Conservation (phyloP, 208 protist genomes). For the Naegleria lovaniensis region DNA sequence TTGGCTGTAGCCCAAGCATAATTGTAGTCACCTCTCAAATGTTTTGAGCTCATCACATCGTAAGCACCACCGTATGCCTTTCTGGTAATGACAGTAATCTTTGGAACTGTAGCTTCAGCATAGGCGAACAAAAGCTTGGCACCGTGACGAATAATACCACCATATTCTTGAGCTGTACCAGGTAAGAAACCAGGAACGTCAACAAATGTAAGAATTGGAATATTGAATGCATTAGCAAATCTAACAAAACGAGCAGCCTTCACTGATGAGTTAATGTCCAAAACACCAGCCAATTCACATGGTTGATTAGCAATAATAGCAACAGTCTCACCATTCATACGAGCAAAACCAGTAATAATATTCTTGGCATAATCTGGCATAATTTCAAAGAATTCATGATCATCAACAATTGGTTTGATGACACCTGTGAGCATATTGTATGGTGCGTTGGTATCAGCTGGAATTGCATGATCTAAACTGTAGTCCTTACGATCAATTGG, state of each 20-base stretch:
- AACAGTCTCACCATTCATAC: conserved; percentile 77
- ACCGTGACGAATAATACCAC: conserved; percentile 90
- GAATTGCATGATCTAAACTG: conserved; percentile 63
- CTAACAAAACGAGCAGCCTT: conserved; percentile 87
- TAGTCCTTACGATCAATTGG: conserved; percentile 43
- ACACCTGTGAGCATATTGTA: conserved; percentile 87
- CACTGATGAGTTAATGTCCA: conserved; percentile 79
- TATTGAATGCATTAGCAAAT: conserved; percentile 94
- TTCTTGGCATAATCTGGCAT: conserved; percentile 87
- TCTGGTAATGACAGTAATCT: conserved; percentile 88
- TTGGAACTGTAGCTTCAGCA: conserved; percentile 90
- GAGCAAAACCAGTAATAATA: conserved; percentile 82
- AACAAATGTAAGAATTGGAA: conserved; percentile 89
- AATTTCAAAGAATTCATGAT: conserved; percentile 84
- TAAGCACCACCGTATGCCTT: conserved; percentile 94
- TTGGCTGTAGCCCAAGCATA: conserved; percentile 80
- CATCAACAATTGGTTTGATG: conserved; percentile 66
- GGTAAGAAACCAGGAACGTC: conserved; percentile 94
- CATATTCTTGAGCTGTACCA: conserved; percentile 73
- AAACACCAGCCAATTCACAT: conserved; percentile 71
- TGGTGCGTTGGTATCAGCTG: conserved; percentile 69
- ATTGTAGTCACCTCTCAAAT: conserved; percentile 83
- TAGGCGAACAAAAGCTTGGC: conserved; percentile 95
- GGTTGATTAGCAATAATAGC: conserved; percentile 91
- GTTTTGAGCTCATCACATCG: conserved; percentile 89